Evolutionary conservation across 306 rosid genomes (phyloP), one percentile per base, ranked within the genome.

Genomic region (Castanospermum australe): DNA sequence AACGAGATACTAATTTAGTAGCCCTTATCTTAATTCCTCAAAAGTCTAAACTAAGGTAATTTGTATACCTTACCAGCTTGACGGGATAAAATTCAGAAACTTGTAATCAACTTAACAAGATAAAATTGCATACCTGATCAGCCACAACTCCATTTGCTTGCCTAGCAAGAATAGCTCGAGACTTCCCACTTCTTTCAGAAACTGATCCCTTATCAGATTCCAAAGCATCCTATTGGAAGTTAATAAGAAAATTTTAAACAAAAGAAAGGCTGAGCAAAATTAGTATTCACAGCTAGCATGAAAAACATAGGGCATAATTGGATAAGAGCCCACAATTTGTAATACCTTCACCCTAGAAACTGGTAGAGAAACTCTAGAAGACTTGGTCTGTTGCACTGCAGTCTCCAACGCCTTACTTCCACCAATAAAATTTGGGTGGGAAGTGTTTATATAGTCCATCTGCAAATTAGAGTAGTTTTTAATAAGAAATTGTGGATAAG

Each of bases 391-490:
- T 76, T 87, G 94, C 79, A 83, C 42, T 55, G 98, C 97, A 72
- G 52, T 44, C 83, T 93, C 99, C 64, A 90, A 79, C 14, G 99
- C 98, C 84, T 88, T 93, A 71, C 96, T 91, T 83, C 99, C 99
- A 66, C 99, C 99, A 86, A 95, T 78, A 90, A 95, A 95, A 86
- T 93, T 95, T 85, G 96, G 96, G 80, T 95, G 99, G 71, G 97
- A 95, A 73, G 99, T 93, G 79, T 95, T 95, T 78, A 95, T 93
- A 91, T 91, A 95, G 86, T 90, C 97, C 97, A 93, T 90, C 99
- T 95, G 86, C 85, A 87, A 66, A 84, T 68, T 67, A 20, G 59
- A 15, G 85, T 64, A 67, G 75, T 63, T 84, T 84, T 67, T 69
- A 59, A 62, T 64, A 32, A 84, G 80, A 57, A 45, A 45, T 47